Base-by-base conservation (phyloP, 805 yeast species). In the Deakozyma indianensis region DNA sequence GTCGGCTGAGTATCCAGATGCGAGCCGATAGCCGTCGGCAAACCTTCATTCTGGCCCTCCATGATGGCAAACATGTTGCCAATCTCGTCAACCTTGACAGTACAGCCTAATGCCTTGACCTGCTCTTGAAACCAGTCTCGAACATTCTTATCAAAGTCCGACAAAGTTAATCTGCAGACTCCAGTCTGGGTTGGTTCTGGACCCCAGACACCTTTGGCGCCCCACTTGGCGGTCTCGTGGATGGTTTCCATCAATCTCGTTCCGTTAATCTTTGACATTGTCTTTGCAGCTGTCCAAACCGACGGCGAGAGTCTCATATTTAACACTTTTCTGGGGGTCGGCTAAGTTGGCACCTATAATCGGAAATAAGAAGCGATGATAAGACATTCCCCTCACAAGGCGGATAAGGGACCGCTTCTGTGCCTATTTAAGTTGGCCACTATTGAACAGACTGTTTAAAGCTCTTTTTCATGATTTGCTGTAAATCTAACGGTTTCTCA, bases 1-100 rank as follows among this genome's bases (percentile, higher is more conserved):
- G 80, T 77, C 24, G 87, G 87, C 60, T 80, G 87, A 0, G 88
- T 80, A 53, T 80, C 88, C 47, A 80, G 62, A 59, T 80, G 87
- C 0, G 85, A 78, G 0, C 87, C 87, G 48, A 80, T 77, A 15
- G 75, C 84, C 1, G 78, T 78, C 15, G 86, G 81, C 23, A 61
- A 62, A 28, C 63, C 66, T 32, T 61, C 59, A 45, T 70, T 68
- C 48, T 64, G 59, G 3, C 85, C 85, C 0, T 83, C 80, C 47
- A 68, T 77, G 9, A 74, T 65, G 5, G 81, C 80, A 62, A 80
- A 80, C 20, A 80, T 77, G 58, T 75, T 78, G 20, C 88, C 88
- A 59, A 80, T 68, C 51, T 74, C 69, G 60, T 80, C 88, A 27
- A 80, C 62, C 24, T 69, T 73, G 23, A 79, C 68, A 24, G 63